phyloP scores from a whole-genome alignment of 2,329 filamentous ascomycete genomes.

The Penicillium sclerotigenum region DNA sequence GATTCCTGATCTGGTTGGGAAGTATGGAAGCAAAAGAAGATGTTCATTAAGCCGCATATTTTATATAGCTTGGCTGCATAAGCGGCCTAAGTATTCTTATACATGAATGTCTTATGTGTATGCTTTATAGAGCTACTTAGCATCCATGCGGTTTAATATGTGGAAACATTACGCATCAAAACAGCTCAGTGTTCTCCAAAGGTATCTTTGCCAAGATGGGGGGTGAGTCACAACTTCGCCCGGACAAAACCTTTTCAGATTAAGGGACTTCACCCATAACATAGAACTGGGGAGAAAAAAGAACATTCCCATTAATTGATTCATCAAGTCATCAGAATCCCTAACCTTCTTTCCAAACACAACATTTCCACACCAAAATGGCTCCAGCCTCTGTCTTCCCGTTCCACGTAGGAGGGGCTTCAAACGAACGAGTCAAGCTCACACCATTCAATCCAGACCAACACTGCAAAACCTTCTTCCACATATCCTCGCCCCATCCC shows the following conservation, averaged over 20 bases:
- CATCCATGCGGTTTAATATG: too few relatives aligned
- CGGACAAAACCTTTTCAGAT: neutral
- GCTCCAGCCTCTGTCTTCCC: constrained; percentile 2
- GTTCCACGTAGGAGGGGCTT: constrained; percentile 4
- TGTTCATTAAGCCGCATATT: too few relatives aligned
- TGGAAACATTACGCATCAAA: neutral
- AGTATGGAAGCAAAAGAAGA: too few relatives aligned
- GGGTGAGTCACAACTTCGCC: neutral
- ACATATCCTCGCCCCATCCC: constrained; percentile 8
- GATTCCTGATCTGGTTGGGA: too few relatives aligned
- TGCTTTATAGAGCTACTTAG: too few relatives aligned
- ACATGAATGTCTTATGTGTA: too few relatives aligned
- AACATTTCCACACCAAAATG: neutral
- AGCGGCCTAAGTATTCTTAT: too few relatives aligned
- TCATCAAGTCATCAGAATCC: neutral
- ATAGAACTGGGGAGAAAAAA: neutral
- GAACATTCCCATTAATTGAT: neutral
- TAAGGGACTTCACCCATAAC: neutral
- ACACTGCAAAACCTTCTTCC: constrained; percentile 15
- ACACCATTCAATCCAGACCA: constrained; percentile 17
- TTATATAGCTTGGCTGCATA: too few relatives aligned
- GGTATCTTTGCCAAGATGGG: neutral
- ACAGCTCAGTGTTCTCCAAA: neutral
- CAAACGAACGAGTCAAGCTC: constrained; percentile 22
- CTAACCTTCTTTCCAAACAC: neutral